A percentile compares a stretch with the other conserved stretches of the same genome.
These are phyloP conservation scores for Theobroma cacao DNA, from an alignment of 345 rosid species.

Conservation along the genomic window DNA sequence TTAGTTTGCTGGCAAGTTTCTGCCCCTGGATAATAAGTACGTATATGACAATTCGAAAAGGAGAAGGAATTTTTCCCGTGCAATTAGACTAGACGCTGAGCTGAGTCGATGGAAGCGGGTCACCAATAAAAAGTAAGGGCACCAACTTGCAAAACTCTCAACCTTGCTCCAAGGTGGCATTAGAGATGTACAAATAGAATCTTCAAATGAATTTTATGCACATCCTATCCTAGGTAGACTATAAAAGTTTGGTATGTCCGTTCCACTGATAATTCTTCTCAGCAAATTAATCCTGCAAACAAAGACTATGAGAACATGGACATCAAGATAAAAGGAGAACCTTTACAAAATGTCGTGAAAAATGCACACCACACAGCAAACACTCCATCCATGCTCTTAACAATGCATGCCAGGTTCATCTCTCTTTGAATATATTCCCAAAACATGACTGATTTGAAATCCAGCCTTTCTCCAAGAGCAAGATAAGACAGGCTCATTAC, in stretches of 20 bases:
- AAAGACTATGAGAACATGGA: background rate
- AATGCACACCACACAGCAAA: background rate
- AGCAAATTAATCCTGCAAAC: slow-evolving; percentile 2
- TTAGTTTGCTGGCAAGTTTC: background rate
- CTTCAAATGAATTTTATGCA: background rate
- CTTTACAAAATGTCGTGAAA: background rate
- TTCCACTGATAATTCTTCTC: background rate
- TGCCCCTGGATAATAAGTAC: no score
- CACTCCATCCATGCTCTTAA: background rate
- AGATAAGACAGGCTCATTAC: background rate
- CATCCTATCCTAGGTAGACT: background rate
- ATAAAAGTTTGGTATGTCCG: background rate
- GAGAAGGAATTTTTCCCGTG: background rate
- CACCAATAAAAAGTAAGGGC: background rate
- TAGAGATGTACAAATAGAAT: background rate
- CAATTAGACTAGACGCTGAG: background rate
- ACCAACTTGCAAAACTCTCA: background rate
- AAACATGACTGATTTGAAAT: background rate
- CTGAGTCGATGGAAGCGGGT: background rate
- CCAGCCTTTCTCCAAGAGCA: background rate
- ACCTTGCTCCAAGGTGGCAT: background rate
- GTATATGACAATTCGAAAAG: background rate
- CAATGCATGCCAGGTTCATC: background rate
- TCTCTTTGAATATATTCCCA: background rate
- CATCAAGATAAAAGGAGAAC: background rate